Evolutionary conservation across 2,329 filamentous ascomycete genomes (phyloP).

Genomic region (Xylaria sp.): DNA sequence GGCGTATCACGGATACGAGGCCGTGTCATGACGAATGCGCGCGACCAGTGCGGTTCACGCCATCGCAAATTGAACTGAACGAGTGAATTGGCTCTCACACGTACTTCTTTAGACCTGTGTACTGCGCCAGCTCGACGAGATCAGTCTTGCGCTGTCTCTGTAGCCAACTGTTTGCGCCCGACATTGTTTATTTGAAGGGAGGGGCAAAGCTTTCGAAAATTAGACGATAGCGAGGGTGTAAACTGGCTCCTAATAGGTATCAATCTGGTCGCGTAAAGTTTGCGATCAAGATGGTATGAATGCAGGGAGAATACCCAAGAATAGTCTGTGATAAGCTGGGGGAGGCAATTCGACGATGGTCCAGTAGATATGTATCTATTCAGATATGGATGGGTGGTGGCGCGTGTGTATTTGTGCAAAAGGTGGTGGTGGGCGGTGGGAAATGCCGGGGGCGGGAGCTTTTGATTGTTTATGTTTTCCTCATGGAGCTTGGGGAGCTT

Average conservation of each 20-base stretch:
- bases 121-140: constrained; percentile 77
- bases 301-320: constrained; percentile 34
- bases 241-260: constrained; percentile 41
- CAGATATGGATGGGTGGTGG: constrained; percentile 30
- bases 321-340: constrained; percentile 42
- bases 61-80: constrained; percentile 6
- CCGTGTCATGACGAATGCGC: constrained; percentile 9
- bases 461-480: constrained; percentile 40
- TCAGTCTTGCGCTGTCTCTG: constrained; percentile 85
- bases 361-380: constrained; percentile 15
- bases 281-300: constrained; percentile 50
- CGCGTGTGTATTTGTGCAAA: constrained; percentile 34
- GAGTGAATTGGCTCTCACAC: constrained; percentile 51
- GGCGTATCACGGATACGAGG: constrained; percentile 21
- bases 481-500: constrained; percentile 32
- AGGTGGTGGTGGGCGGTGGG: constrained; percentile 32
- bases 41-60: neutral
- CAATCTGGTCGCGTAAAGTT: constrained; percentile 48
- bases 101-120: constrained; percentile 78
- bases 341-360: constrained; percentile 22
- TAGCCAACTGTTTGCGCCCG: constrained; percentile 76
- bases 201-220: constrained; percentile 40
- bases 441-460: constrained; percentile 28
- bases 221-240: constrained; percentile 14
- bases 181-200: constrained; percentile 65